Conservation (phyloP, 2,329 filamentous ascomycete species). For the Aplosporella prunicola region DNA sequence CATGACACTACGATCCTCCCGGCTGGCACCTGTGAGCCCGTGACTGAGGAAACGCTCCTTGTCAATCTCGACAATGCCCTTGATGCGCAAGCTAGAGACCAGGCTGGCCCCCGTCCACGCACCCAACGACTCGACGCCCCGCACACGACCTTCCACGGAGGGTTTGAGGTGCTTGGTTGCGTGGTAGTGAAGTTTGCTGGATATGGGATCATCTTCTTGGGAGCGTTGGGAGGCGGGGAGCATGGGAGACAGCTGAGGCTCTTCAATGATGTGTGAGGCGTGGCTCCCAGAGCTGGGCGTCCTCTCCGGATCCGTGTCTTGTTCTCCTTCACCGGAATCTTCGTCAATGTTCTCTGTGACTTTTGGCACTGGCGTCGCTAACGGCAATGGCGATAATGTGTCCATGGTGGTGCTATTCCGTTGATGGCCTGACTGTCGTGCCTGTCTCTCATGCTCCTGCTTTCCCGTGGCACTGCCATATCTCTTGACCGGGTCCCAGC, state of each 20-base stretch:
- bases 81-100: constrained; percentile 57
- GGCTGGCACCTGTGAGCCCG: constrained; percentile 54
- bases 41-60: constrained; percentile 62
- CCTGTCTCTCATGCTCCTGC: constrained; percentile 13
- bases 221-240: constrained; percentile 33
- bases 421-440: background rate
- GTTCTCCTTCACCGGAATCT: too few species aligned
- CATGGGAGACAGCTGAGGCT: too few species aligned
- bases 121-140: constrained; percentile 60
- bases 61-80: constrained; percentile 60
- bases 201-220: constrained; percentile 49
- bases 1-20: constrained; percentile 19
- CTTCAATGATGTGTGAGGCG: too few species aligned
- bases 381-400: constrained; percentile 4
- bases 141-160: constrained; percentile 48
- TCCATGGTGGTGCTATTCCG: constrained; percentile 4
- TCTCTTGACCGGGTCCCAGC: constrained; percentile 70
- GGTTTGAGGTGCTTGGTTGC: constrained; percentile 31
- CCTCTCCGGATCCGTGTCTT: too few species aligned
- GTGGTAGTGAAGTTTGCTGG: constrained; percentile 46
- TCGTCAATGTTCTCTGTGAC: too few species aligned
- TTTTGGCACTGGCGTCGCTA: too few species aligned
- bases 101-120: constrained; percentile 68
- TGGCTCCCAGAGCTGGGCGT: too few species aligned
- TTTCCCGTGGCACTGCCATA: constrained; percentile 47